These are phyloP conservation scores for Schizothecium vesticola DNA, from an alignment of 495 filamentous ascomycete genomes.

Conservation along the genomic window DNA sequence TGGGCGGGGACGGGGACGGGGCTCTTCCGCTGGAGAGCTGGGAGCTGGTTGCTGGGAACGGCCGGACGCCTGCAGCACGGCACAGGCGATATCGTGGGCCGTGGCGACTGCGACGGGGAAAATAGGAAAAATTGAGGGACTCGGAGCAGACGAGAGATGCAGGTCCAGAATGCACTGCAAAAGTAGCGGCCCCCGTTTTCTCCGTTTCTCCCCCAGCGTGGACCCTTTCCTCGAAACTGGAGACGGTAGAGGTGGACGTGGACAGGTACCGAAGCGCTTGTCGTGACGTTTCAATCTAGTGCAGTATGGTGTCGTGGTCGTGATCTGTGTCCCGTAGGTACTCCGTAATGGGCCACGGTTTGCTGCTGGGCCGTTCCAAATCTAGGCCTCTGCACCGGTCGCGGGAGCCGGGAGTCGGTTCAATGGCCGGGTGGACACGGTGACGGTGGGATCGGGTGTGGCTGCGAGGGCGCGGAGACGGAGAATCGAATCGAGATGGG, in stretches of 20 bases:
- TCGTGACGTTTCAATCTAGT: not conserved
- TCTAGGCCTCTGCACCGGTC: not conserved
- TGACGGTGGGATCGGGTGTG: not conserved
- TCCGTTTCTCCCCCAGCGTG: not conserved
- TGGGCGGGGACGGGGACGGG: not conserved
- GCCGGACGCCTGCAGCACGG: not conserved
- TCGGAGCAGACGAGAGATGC: not conserved
- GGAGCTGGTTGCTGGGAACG: not conserved
- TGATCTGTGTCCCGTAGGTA: not conserved
- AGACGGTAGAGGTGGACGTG: not conserved
- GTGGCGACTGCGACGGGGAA: not conserved
- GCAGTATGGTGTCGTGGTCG: not conserved
- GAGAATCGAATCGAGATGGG: not conserved
- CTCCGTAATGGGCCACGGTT: not conserved
- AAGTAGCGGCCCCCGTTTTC: not conserved
- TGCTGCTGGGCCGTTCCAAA: not conserved
- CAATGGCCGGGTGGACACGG: not conserved
- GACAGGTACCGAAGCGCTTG: not conserved
- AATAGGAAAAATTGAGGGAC: not conserved
- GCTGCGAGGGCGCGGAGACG: not conserved
- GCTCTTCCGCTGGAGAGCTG: slow-evolving; percentile 4
- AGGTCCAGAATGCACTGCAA: not conserved
- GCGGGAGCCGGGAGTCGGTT: not conserved
- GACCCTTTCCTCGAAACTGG: not conserved
- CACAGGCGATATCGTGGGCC: not conserved